These are phyloP conservation scores for Nakataea oryzae DNA, from an alignment of 2,329 filamentous ascomycete species.

Conservation along the genomic window DNA sequence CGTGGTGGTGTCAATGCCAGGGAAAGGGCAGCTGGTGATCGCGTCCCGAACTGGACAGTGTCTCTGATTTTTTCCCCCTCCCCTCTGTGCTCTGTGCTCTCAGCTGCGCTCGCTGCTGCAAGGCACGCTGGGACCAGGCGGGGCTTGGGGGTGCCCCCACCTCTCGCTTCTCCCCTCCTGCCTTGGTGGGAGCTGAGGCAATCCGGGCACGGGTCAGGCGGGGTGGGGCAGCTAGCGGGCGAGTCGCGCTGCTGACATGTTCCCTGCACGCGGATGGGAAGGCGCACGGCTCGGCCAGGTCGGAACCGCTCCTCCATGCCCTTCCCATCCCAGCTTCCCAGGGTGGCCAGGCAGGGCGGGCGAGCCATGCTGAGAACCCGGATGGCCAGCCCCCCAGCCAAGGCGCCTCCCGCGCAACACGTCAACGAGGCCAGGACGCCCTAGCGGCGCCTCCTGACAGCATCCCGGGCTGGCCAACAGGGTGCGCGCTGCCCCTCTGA, in stretches of 20 bases:
- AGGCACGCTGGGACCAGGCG: not conserved
- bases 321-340: no score
- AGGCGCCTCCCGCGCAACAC: not conserved
- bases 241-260: not conserved
- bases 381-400: not conserved
- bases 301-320: no score
- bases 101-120: no score
- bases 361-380: conserved; percentile 2
- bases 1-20: not conserved
- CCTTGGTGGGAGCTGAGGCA: no score
- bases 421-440: not conserved
- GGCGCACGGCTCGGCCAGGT: no score
- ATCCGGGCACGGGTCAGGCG: no score
- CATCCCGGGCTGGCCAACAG: not conserved
- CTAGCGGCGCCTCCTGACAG: not conserved
- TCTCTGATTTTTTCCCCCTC: not conserved
- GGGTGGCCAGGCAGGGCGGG: no score
- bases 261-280: no score
- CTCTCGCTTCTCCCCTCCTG: not conserved
- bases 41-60: not conserved
- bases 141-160: not conserved
- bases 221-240: no score
- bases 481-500: not conserved
- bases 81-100: no score
- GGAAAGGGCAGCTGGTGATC: not conserved